Evolutionary conservation across 2,329 filamentous ascomycete genomes (phyloP).

Genomic region (Colletotrichum sp.): DNA sequence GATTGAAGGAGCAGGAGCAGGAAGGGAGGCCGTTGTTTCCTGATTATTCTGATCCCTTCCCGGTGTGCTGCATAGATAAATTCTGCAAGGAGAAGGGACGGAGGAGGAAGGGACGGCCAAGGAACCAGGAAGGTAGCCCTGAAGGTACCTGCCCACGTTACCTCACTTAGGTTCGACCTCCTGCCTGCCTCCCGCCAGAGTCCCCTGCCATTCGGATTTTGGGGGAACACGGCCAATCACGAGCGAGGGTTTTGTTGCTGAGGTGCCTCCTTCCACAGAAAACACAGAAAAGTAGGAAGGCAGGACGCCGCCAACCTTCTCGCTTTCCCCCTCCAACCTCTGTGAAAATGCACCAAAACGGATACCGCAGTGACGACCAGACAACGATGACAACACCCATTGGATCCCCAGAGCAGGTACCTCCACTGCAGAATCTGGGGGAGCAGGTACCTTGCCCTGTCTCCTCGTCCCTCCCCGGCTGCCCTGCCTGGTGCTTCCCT

Average conservation of each 20-base stretch:
- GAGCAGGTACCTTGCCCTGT: neutral
- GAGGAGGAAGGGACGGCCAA: neutral
- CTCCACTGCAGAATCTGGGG: conserved; percentile 1
- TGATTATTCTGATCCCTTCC: neutral
- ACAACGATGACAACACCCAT: neutral
- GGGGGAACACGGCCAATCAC: neutral
- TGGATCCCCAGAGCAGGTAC: neutral
- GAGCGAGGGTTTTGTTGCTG: neutral
- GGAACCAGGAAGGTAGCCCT: neutral
- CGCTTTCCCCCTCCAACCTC: neutral
- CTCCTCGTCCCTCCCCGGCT: neutral
- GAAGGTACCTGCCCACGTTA: no score
- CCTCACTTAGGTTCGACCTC: neutral
- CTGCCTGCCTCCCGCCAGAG: neutral
- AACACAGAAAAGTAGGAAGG: neutral
- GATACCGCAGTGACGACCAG: neutral
- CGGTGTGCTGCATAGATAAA: neutral
- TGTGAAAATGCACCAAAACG: neutral
- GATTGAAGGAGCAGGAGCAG: neutral
- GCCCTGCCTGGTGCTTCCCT: neutral
- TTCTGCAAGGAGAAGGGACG: neutral
- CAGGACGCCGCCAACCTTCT: neutral
- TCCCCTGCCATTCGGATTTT: neutral
- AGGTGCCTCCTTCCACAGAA: neutral
- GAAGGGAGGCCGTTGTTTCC: conserved; percentile 9